Evolutionary conservation across 306 rosid species (phyloP).

Genomic region (Sechiopsis laciniata): DNA sequence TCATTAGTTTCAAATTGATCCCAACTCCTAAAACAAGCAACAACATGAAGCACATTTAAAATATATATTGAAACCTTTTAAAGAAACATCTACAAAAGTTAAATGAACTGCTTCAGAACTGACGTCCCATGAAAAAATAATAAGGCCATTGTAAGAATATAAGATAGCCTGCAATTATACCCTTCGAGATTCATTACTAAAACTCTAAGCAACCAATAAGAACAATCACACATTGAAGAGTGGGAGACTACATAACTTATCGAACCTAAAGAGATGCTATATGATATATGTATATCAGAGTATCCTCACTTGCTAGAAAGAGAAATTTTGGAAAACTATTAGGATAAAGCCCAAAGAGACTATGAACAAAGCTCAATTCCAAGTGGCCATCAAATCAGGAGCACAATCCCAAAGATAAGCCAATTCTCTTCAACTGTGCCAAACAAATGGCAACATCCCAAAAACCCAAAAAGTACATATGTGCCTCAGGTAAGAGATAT

Average conservation of each 20-base stretch:
- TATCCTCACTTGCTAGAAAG: neutral
- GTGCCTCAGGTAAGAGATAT: neutral
- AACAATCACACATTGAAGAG: neutral
- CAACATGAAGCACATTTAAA: constrained; percentile 11
- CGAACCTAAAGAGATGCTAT: neutral
- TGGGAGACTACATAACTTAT: neutral
- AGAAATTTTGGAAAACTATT: neutral
- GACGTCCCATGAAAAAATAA: neutral
- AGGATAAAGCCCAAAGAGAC: neutral
- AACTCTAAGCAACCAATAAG: neutral
- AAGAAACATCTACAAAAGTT: constrained; percentile 1
- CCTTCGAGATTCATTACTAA: neutral
- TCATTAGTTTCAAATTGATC: constrained; percentile 86
- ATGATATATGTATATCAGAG: neutral
- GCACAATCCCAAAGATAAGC: neutral
- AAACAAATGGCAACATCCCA: neutral
- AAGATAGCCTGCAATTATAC: constrained; percentile 4
- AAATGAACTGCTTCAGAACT: constrained; percentile 3
- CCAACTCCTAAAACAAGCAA: constrained; percentile 56
- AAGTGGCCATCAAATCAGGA: neutral
- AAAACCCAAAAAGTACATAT: neutral
- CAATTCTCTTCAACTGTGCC: neutral
- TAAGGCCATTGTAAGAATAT: neutral
- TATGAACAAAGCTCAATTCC: neutral
- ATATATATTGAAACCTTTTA: neutral